phyloP scores from a whole-genome alignment of 129 eudicot species.

The Flaveria brownii region DNA sequence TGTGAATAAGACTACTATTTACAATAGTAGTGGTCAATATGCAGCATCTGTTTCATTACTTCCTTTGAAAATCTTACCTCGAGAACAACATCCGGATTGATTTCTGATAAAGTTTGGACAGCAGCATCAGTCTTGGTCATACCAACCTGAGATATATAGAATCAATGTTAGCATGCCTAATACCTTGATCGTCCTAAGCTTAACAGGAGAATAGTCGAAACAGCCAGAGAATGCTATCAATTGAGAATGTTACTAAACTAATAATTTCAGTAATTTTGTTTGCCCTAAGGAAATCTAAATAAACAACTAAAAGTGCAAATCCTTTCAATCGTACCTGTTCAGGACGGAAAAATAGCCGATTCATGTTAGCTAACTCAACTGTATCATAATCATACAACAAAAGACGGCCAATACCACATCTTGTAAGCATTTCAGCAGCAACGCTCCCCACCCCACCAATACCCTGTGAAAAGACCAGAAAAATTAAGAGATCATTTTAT shows the following conservation, averaged over 20 bases:
- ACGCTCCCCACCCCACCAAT: conserved; percentile 99
- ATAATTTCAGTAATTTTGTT: neutral
- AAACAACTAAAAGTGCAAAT: neutral
- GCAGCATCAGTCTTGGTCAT: conserved; percentile 99
- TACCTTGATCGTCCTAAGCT: neutral
- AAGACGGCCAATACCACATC: conserved; percentile 98
- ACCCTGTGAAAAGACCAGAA: conserved; percentile 52
- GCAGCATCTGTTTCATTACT: neutral
- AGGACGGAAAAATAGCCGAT: conserved; percentile 95
- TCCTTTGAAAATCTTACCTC: conserved; percentile 52
- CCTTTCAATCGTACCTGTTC: conserved; percentile 62
- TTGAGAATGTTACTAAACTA: neutral
- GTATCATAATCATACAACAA: conserved; percentile 95
- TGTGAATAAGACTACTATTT: neutral
- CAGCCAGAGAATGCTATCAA: neutral
- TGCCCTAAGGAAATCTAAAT: neutral
- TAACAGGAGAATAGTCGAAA: neutral
- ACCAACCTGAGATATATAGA: conserved; percentile 54
- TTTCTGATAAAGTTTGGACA: conserved; percentile 90
- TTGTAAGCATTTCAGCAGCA: conserved; percentile 98
- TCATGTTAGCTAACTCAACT: conserved; percentile 99
- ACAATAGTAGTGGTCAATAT: neutral
- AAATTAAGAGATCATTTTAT: neutral
- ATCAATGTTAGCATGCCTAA: conserved; percentile 12
- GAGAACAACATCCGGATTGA: conserved; percentile 96